phyloP scores from a whole-genome alignment of 139 green algal species.

The Auxenochlorella protothecoides region DNA sequence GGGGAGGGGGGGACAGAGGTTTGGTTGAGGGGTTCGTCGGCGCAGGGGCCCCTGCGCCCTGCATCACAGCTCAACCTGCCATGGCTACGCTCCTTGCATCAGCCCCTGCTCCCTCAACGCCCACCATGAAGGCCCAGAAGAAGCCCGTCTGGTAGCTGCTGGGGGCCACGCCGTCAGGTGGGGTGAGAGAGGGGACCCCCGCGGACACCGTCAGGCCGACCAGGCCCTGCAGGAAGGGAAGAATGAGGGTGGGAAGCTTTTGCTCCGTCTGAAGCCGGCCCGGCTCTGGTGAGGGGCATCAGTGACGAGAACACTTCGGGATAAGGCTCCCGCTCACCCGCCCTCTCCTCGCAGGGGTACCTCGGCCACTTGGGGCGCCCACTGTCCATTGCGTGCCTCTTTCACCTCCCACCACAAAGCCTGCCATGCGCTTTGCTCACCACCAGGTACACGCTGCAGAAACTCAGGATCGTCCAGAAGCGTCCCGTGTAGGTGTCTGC shows the following conservation, averaged over 20 bases:
- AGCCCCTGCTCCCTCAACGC: too few relatives aligned
- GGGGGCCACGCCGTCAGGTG: too few relatives aligned
- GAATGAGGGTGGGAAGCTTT: too few relatives aligned
- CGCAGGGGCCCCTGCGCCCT: neutral
- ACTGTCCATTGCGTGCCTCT: too few relatives aligned
- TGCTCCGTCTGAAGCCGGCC: too few relatives aligned
- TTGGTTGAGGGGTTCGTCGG: neutral
- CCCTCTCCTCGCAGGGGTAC: too few relatives aligned
- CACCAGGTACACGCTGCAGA: slow-evolving; percentile 74
- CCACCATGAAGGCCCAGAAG: neutral
- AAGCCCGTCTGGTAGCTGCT: neutral
- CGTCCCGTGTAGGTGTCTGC: slow-evolving; percentile 74
- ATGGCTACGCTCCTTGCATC: neutral
- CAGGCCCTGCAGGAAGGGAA: neutral
- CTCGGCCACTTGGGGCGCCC: too few relatives aligned
- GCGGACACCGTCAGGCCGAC: neutral
- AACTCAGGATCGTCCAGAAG: slow-evolving; percentile 85
- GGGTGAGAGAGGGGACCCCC: neutral
- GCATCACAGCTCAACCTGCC: too few relatives aligned
- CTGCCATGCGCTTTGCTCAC: slow-evolving; percentile 22
- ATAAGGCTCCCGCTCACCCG: too few relatives aligned
- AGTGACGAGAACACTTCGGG: too few relatives aligned
- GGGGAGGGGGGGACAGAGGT: slow-evolving; percentile 31
- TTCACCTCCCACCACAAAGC: neutral
- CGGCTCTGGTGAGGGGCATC: too few relatives aligned